A percentile compares a stretch with the other conserved stretches of the same genome.
phyloP scores from a whole-genome alignment of 2,329 filamentous ascomycete genomes.

The Gaeumannomyces sp. region DNA sequence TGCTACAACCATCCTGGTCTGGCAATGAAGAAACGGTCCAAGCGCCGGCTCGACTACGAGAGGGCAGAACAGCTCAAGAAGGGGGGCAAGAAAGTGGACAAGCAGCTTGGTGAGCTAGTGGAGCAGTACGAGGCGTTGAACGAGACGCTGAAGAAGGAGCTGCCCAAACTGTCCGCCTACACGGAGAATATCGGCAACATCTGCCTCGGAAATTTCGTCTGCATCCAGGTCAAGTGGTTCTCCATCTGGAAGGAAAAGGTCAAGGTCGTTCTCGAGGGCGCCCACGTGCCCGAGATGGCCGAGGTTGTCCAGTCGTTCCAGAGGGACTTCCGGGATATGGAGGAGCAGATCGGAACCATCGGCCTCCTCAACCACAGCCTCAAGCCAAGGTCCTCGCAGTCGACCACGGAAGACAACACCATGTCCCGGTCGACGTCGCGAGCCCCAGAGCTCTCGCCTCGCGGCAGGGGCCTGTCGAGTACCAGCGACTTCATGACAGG shows the following conservation, averaged over 20 bases:
- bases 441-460: slow-evolving; percentile 40
- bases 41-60: slow-evolving; percentile 85
- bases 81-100: slow-evolving; percentile 77
- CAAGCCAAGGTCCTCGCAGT: slow-evolving; percentile 52
- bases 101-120: slow-evolving; percentile 74
- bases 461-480: slow-evolving; percentile 54
- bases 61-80: slow-evolving; percentile 72
- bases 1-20: slow-evolving; percentile 74
- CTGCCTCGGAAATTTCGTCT: slow-evolving; percentile 76
- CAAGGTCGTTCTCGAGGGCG: slow-evolving; percentile 62
- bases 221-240: slow-evolving; percentile 80
- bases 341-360: slow-evolving; percentile 64
- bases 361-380: slow-evolving; percentile 72
- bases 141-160: slow-evolving; percentile 84
- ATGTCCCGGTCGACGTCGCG: slow-evolving; percentile 42
- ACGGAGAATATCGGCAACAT: slow-evolving; percentile 81
- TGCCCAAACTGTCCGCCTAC: slow-evolving; percentile 74
- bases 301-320: slow-evolving; percentile 75
- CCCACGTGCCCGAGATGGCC: slow-evolving; percentile 58
- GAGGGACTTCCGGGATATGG: slow-evolving; percentile 69
- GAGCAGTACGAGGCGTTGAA: slow-evolving; percentile 90
- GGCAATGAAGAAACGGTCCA: slow-evolving; percentile 90
- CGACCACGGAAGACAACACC: slow-evolving; percentile 50
- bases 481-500: slow-evolving; percentile 58
- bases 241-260: slow-evolving; percentile 79